Conservation (phyloP, 2,329 filamentous ascomycete genomes). For the Colletotrichum orchidophilum region DNA sequence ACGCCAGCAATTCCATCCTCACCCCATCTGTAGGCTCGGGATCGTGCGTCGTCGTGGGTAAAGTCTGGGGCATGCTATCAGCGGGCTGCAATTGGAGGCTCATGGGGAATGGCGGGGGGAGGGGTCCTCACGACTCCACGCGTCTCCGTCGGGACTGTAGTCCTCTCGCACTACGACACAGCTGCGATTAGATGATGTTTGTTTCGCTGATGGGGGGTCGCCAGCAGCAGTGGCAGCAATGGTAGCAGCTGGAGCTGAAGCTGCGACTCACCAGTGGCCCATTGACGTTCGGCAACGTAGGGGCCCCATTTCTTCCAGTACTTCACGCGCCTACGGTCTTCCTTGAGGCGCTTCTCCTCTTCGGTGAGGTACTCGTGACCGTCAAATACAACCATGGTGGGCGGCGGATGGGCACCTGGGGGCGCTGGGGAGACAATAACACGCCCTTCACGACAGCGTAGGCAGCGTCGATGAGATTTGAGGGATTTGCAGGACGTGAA, state of each 20-base stretch:
- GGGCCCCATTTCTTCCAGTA: conserved; percentile 99
- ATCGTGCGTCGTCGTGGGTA: conserved; percentile 89
- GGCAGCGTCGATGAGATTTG: not conserved
- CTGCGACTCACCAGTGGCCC: conserved; percentile 80
- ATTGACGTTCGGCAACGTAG: conserved; percentile 93
- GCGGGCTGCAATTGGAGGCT: conserved; percentile 30
- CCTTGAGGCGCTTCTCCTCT: conserved; percentile 89
- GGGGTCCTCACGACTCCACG: conserved; percentile 84
- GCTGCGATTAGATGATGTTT: conserved; percentile 13
- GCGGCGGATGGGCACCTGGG: conserved; percentile 7
- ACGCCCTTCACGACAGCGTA: conserved; percentile 14
- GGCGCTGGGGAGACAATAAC: conserved; percentile 6
- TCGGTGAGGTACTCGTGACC: conserved; percentile 86
- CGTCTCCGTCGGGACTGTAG: conserved; percentile 89
- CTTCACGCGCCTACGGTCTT: conserved; percentile 83
- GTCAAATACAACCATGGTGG: conserved; percentile 86
- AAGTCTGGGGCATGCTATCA: conserved; percentile 72
- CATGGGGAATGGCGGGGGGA: conserved; percentile 21
- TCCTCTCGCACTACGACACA: conserved; percentile 79
- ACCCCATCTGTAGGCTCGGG: conserved; percentile 91
- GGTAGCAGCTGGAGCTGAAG: conserved; percentile 10
- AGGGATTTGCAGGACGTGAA: conserved; percentile 11
- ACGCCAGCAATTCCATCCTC: conserved; percentile 97
- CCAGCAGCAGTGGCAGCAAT: not conserved
- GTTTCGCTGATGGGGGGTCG: not conserved